Evolutionary conservation across 2,329 filamentous ascomycete genomes (phyloP), one percentile per base, ranked within the genome.

Genomic region (Chrysoporthe austroafricana): DNA sequence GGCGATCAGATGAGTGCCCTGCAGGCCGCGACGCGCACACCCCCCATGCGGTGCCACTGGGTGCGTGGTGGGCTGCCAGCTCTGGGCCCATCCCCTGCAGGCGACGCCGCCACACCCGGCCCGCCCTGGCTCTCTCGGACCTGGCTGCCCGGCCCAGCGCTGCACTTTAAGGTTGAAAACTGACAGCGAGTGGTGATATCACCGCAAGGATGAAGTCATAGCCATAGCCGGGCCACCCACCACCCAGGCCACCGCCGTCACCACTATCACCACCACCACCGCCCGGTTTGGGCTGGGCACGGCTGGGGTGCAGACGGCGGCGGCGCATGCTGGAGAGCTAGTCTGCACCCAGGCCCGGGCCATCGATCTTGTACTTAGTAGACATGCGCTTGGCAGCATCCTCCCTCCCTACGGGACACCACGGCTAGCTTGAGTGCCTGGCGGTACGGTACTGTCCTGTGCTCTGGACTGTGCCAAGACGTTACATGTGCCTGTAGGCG

Each of bases 161-260:
- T 54, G 32, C 21, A 21, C 56, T 58, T 42, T n/a, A 34, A 34
- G 46, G 46, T 11, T 6, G 5, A 42, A 34, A 58, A 14, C 9
- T n/a, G 36, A 21, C 46, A 7, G 14, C 5, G 18, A 58, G 56
- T 42, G 56, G 32, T 39, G 56, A 42, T 58, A 58, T 58, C 57
- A 60, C n/a, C n/a, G 13, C n/a, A 7, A 26, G 14, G 57, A 60
- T 60, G 57, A 60, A 60, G 57, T 60, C 57, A 60, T 60, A 21
- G 26, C 26, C 26, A 26, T 26, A 26, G 26, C 26, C 26, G 26
- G 26, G 26, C 26, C 26, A 26, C 26, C 26, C 26, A 26, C 26
- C 1, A 26, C 26, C 26, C 26, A 26, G 26, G 26, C 26, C 26
- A 26, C 26, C 26, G 26, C 26, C 26, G 26, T 26, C 26, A 26